Conservation (phyloP, 179 eudicot genomes). For the Amaranthus tricolor region DNA sequence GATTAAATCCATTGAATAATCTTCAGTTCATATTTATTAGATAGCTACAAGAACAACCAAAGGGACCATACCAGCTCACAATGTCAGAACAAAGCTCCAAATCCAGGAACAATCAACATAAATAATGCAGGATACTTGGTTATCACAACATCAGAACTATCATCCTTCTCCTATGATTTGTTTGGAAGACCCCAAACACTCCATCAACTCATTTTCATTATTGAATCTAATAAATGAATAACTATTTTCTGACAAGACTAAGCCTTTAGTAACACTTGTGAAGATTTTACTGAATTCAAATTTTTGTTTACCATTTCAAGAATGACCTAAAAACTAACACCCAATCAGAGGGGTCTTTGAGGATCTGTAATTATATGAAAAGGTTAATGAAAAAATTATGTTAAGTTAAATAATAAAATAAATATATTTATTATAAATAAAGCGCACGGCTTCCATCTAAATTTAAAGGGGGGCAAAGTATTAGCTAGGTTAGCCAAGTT, state of each 20-base stretch:
- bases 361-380: too few relatives aligned
- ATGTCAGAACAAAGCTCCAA: slow-evolving; percentile 21
- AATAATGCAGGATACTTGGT: slow-evolving; percentile 12
- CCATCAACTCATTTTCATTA: not conserved
- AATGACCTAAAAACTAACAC: not conserved
- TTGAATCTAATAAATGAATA: not conserved
- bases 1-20: slow-evolving; percentile 16
- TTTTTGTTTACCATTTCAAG: not conserved
- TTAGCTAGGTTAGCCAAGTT: too few relatives aligned
- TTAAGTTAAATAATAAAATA: too few relatives aligned
- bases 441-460: too few relatives aligned
- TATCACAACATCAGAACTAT: slow-evolving; percentile 5
- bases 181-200: slow-evolving; percentile 6
- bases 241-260: not conserved
- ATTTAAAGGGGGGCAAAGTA: too few relatives aligned
- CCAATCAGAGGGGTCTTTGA: not conserved
- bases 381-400: too few relatives aligned
- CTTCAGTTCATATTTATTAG: slow-evolving; percentile 12
- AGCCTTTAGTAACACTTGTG: not conserved
- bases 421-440: too few relatives aligned
- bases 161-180: slow-evolving; percentile 16
- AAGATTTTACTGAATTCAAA: not conserved
- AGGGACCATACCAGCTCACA: slow-evolving; percentile 28
- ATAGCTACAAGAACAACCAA: slow-evolving; percentile 7
- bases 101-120: slow-evolving; percentile 31